Evolutionary conservation across 1,284 basidiomycete species (phyloP).

Genomic region (Megacollybia platyphylla): DNA sequence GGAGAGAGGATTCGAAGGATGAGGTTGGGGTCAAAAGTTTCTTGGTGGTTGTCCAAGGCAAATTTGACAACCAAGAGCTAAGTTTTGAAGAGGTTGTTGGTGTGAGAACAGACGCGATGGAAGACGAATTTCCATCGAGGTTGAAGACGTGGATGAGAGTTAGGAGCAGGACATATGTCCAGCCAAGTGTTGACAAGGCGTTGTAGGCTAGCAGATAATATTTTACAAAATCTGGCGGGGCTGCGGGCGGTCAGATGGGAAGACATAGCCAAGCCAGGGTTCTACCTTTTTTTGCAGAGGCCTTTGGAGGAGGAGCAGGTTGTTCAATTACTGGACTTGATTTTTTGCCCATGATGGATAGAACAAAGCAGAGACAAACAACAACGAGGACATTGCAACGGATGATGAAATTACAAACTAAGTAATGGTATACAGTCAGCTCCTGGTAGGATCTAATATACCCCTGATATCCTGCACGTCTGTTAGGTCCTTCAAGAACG

Average conservation of each 20-base stretch:
- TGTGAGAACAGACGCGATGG: constrained; percentile 12
- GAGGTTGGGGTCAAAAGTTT: constrained; percentile 13
- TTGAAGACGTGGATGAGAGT: constrained; percentile 37
- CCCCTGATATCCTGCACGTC: constrained; percentile 86
- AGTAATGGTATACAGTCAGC: too few species aligned
- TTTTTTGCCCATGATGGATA: constrained; percentile 4
- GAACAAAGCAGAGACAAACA: background rate
- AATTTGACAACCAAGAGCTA: constrained; percentile 21
- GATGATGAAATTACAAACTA: too few species aligned
- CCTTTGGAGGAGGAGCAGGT: constrained; percentile 2
- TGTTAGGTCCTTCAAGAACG: constrained; percentile 83
- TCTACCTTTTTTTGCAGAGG: constrained; percentile 3
- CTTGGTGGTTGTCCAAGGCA: constrained; percentile 18
- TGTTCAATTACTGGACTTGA: background rate
- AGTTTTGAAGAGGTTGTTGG: constrained; percentile 19
- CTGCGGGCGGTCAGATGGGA: background rate
- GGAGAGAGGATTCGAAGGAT: constrained; percentile 19
- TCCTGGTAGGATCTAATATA: constrained; percentile 48
- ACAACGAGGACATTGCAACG: too few species aligned
- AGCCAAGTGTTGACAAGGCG: constrained; percentile 55
- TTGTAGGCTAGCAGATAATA: constrained; percentile 77
- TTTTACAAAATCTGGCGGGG: constrained; percentile 18
- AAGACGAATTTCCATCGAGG: constrained; percentile 21
- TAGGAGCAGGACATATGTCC: constrained; percentile 56
- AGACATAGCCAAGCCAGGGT: too few species aligned